Evolutionary conservation across 768 basidiomycete genomes (phyloP).

Genomic region (Pleurotus eryngii): DNA sequence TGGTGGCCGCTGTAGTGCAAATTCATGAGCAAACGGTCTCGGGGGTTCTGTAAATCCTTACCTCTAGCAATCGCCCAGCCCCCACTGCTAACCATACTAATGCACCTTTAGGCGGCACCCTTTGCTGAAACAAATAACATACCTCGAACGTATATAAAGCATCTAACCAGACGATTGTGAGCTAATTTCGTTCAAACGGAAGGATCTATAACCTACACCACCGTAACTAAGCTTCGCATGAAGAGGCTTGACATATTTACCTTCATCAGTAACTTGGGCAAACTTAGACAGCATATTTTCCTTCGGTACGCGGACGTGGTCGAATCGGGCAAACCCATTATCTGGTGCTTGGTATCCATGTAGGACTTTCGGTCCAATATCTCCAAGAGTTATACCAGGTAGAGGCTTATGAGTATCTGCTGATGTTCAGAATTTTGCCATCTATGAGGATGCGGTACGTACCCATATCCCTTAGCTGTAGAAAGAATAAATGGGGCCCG

Average conservation of each 20-base stretch:
- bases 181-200: neutral
- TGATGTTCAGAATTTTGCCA: neutral
- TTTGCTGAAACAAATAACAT: slow-evolving; percentile 13
- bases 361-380: slow-evolving; percentile 70
- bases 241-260: slow-evolving; percentile 60
- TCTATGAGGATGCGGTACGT: slow-evolving; percentile 6
- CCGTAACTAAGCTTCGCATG: slow-evolving; percentile 76
- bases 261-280: slow-evolving; percentile 63
- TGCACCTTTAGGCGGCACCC: neutral
- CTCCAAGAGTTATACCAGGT: slow-evolving; percentile 63
- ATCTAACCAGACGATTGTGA: slow-evolving; percentile 39
- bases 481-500: slow-evolving; percentile 75
- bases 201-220: slow-evolving; percentile 45
- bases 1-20: slow-evolving; percentile 42
- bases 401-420: slow-evolving; percentile 57
- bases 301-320: slow-evolving; percentile 63
- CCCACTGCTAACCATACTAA: slow-evolving; percentile 59
- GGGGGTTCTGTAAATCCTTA: slow-evolving; percentile 15
- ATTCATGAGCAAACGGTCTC: neutral
- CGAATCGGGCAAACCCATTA: slow-evolving; percentile 67
- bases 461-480: slow-evolving; percentile 67
- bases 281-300: slow-evolving; percentile 75
- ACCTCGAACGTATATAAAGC: slow-evolving; percentile 71
- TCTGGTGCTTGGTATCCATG: slow-evolving; percentile 49
- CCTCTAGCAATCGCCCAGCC: slow-evolving; percentile 70